These are phyloP conservation scores for Sutorius australiensis DNA, from an alignment of 768 basidiomycete species.

Conservation along the genomic window DNA sequence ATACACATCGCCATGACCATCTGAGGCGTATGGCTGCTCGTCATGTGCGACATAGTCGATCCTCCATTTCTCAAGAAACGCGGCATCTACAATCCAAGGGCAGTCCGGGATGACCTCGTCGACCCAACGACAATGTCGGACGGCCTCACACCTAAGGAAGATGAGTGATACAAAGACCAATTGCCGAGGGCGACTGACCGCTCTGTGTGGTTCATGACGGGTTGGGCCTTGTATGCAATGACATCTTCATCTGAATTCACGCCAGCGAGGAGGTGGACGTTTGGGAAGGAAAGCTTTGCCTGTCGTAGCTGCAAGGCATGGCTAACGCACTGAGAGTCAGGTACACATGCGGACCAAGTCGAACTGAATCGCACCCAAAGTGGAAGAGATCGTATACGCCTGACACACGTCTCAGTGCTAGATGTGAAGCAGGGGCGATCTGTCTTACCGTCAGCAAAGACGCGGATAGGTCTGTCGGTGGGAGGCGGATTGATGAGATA, in stretches of 20 bases:
- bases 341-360: neutral
- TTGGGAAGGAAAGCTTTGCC: constrained; percentile 89
- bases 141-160: constrained; percentile 68
- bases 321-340: constrained; percentile 38
- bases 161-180: neutral
- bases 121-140: constrained; percentile 96
- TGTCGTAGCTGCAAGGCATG: constrained; percentile 95
- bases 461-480: constrained; percentile 69
- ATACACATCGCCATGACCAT: constrained; percentile 86
- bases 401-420: constrained; percentile 29
- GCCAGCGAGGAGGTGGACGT: constrained; percentile 89
- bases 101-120: constrained; percentile 89
- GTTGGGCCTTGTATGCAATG: constrained; percentile 68
- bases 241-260: constrained; percentile 89
- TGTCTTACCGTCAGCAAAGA: constrained; percentile 88
- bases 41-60: constrained; percentile 99
- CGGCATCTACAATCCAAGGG: constrained; percentile 85
- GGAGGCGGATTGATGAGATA: constrained; percentile 91
- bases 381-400: constrained; percentile 98
- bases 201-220: constrained; percentile 87
- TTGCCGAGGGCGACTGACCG: constrained; percentile 42
- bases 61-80: constrained; percentile 76
- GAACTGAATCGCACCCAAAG: constrained; percentile 63
- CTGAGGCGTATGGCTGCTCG: constrained; percentile 79
- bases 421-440: neutral